These are phyloP conservation scores for Bretziella fagacearum DNA, from an alignment of 2,329 filamentous ascomycete species.

Conservation along the genomic window DNA sequence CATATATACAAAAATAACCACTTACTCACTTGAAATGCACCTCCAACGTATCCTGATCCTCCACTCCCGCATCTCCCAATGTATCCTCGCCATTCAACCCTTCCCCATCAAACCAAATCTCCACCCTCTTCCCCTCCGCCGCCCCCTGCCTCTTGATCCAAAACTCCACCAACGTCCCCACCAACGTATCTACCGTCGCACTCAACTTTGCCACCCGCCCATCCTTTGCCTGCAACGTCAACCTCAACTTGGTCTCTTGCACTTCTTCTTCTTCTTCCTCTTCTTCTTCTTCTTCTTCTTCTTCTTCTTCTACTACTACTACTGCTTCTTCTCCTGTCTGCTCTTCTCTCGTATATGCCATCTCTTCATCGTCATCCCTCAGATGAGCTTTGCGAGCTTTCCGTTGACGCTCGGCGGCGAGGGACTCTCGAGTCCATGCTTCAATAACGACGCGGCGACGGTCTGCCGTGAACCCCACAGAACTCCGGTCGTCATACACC, in stretches of 20 bases:
- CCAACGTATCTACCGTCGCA: constrained; percentile 37
- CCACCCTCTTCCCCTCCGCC: constrained; percentile 33
- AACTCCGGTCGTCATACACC: constrained; percentile 17
- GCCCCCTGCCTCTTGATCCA: constrained; percentile 42
- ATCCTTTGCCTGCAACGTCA: constrained; percentile 38
- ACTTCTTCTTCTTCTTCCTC: constrained; percentile 15
- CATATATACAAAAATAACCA: background rate
- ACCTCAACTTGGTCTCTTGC: constrained; percentile 24
- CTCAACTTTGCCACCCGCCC: constrained; percentile 33
- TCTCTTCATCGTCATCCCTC: background rate
- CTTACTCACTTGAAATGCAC: constrained; percentile 36
- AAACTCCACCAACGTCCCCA: constrained; percentile 43
- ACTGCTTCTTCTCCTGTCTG: constrained; percentile 20
- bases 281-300: constrained; percentile 13
- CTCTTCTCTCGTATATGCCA: constrained; percentile 7
- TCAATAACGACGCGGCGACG: constrained; percentile 53
- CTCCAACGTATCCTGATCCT: constrained; percentile 59
- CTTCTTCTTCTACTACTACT: constrained; percentile 14
- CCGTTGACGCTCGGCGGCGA: constrained; percentile 32
- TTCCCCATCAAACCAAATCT: constrained; percentile 62
- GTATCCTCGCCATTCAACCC: constrained; percentile 41
- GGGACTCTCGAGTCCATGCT: constrained; percentile 54
- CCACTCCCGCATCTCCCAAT: constrained; percentile 52
- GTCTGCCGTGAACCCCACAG: constrained; percentile 31
- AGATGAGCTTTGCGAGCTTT: background rate